These are phyloP conservation scores for Fomitiporia mediterranea DNA, from an alignment of 1,284 basidiomycete species.

Conservation along the genomic window DNA sequence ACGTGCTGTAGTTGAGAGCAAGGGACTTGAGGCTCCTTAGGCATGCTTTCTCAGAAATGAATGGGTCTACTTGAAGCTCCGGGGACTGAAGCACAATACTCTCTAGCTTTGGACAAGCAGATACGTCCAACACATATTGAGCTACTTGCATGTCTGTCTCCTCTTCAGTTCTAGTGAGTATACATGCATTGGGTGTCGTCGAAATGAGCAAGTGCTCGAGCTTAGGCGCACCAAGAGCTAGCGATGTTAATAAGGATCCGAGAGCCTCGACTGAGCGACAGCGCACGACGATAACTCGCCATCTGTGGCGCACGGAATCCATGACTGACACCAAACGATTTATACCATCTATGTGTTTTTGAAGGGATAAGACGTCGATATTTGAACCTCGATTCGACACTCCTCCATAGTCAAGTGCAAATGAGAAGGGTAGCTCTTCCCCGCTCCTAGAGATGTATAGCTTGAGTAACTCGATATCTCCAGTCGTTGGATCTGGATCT, in stretches of 20 bases:
- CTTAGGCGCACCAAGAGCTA: neutral
- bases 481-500: neutral
- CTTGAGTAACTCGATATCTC: conserved; percentile 4
- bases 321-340: neutral
- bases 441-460: conserved; percentile 9
- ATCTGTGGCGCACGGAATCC: conserved; percentile 1
- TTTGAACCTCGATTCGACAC: neutral
- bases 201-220: conserved; percentile 2
- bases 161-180: neutral
- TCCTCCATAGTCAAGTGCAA: conserved; percentile 8
- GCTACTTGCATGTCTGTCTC: neutral
- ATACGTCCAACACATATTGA: neutral
- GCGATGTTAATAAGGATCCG: neutral
- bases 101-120: neutral
- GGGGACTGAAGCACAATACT: neutral
- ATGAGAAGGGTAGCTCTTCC: neutral
- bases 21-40: conserved; percentile 1
- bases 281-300: neutral
- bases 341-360: neutral
- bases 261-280: neutral
- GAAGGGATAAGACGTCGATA: neutral
- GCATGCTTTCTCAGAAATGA: neutral
- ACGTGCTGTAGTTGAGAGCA: neutral
- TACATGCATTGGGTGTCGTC: neutral
- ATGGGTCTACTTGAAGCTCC: conserved; percentile 3